Evolutionary conservation across 2,329 filamentous ascomycete species (phyloP), one percentile per base, ranked within the genome.

Genomic region (Trichoderma sp.): DNA sequence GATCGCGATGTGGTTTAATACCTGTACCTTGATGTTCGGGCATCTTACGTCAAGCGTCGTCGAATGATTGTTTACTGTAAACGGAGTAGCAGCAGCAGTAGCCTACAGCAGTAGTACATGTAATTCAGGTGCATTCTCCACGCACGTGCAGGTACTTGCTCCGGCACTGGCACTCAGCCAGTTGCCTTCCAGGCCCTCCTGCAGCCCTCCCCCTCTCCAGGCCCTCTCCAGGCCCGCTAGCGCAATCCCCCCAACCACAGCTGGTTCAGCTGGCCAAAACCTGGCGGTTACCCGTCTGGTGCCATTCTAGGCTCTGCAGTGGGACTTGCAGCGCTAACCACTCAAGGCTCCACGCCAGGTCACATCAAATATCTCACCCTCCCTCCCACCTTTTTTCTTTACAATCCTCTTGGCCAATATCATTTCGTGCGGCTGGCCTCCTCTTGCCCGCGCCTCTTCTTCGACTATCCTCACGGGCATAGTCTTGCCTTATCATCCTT

Each of bases 331-430:
- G 66, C 66, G 66, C 66, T 68, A 68, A 39, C 43, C 66, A n/a
- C 23, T 55, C 64, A 30, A 39, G 66, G 66, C 55, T 69, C 66
- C 66, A 62, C 66, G 66, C 66, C 53, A 61, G 36, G 66, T 67
- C 64, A 67, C 64, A 67, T 67, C 64, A 67, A 67, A 67, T 67
- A 67, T 67, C 64, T 70, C 57, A 61, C 53, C 55, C 66, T 59
- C 53, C 66, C 66, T 68, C 66, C 66, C 66, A 68, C 66, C 55
- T 68, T 36, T 68, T 61, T 34, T 34, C 53, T 59, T 15, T 34
- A 8, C 13, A 59, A 28, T 47, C 61, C 34, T 59, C 65, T 59
- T 68, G 39, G 26, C 26, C 57, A n/a, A 59, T 47, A 34, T 61
- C 55, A 30, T 67, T 28, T 30, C 39, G 50, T 57, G 64, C 64